Base-by-base conservation (phyloP, 2,329 filamentous ascomycete species). In the Shiraia bambusicola region DNA sequence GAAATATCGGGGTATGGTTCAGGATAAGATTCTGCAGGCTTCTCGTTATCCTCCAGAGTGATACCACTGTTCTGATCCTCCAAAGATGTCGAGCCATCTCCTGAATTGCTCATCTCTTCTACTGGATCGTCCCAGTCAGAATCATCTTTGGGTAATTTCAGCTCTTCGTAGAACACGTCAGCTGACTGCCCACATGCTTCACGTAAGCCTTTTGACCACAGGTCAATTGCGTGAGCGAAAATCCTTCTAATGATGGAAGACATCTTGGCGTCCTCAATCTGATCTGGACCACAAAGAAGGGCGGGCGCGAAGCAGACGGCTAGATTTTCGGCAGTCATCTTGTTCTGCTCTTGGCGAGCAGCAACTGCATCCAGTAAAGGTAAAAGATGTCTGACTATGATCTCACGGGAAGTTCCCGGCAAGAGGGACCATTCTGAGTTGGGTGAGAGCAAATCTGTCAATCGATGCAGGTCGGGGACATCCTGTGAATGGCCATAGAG, bases 221-320 rank as follows among this genome's bases (percentile, higher is more conserved):
- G 50, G 10, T 72, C 63, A 28, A 79, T 71, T 2, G 75, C 74
- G 26, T 72, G 69, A 30, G 72, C 69, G 12, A 81, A 58, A 4
- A 80, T 68, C 10, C 72, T 70, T 14, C 73, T 67, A n/a, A 79
- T 65, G 12, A 78, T 72, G 2, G 69, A 71, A 3, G 76, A 76
- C 58, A 78, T 73, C 50, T 76, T 78, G 0, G 74, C 75, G 47
- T 81, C 78, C 45, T 78, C 74, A 28, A 79, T 62, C 50, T 78
- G 76, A 55, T 81, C 74, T 3, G 75, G 72, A 0, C 77, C 76
- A 47, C 73, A 72, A 10, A 80, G 56, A 3, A 81, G 59, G 28
- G 74, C 72, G 27, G 77, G 77, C 2, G 75, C 74, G 53, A 80
- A 75, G 52, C 76, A 78, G 6, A 80, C 76, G 11, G 76, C 73